Evolutionary conservation across 257 asterid genomes (phyloP).

Genomic region (Nicotiana attenuata): DNA sequence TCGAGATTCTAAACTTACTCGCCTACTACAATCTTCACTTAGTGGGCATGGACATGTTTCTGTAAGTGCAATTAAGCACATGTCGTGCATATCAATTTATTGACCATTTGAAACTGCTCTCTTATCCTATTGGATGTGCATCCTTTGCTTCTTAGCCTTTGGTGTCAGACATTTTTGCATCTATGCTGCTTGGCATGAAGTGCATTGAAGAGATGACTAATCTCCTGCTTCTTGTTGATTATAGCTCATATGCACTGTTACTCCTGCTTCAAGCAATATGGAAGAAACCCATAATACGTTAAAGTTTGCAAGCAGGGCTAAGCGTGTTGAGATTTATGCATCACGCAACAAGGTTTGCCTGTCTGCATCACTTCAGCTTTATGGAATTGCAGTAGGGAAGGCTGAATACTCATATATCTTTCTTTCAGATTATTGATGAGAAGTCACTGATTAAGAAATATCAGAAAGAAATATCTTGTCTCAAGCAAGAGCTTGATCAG

Average conservation of each 20-base stretch:
- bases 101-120: background rate
- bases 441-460: constrained; percentile 96
- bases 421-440: constrained; percentile 87
- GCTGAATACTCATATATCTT: background rate
- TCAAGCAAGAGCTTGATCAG: constrained; percentile 89
- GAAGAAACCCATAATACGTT: constrained; percentile 98
- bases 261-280: constrained; percentile 97
- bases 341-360: constrained; percentile 82
- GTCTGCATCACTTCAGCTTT: background rate
- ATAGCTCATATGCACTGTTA: constrained; percentile 93
- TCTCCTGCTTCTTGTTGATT: constrained; percentile 13
- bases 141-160: background rate
- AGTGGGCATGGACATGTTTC: constrained; percentile 99
- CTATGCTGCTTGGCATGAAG: background rate
- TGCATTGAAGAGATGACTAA: background rate
- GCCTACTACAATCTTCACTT: constrained; percentile 89
- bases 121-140: background rate
- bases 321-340: constrained; percentile 86
- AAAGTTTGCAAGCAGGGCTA: constrained; percentile 98
- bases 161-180: background rate
- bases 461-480: constrained; percentile 87
- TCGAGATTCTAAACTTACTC: constrained; percentile 96
- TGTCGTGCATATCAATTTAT: background rate
- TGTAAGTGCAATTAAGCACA: constrained; percentile 40
- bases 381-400: background rate